Percentiles rank a stretch among this genome's conserved stretches.
Evolutionary conservation across 2,329 filamentous ascomycete species (phyloP).

Genomic region (Sclerotinia subarctica): DNA sequence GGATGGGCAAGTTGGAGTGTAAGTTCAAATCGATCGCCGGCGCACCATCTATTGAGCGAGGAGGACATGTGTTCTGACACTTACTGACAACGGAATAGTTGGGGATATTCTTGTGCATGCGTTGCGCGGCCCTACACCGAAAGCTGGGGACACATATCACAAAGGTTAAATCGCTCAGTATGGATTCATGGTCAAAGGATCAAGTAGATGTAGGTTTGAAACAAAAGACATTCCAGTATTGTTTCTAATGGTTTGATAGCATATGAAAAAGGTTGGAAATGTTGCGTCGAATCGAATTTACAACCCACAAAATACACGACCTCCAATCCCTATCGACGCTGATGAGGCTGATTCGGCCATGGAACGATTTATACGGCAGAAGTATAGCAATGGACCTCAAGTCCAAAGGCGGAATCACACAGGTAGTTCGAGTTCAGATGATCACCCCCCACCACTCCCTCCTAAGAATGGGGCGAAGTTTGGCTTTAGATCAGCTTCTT

Average conservation of each 20-base stretch:
- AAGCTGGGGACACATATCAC: constrained; percentile 97
- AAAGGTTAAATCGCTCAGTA: constrained; percentile 97
- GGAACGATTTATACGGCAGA: constrained; percentile 92
- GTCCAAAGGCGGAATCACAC: constrained; percentile 43
- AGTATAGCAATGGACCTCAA: constrained; percentile 69
- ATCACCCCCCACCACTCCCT: constrained; percentile 53
- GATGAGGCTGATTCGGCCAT: constrained; percentile 93
- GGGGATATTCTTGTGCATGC: constrained; percentile 96
- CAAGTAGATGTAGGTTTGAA: constrained; percentile 78
- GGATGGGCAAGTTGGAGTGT: constrained; percentile 41
- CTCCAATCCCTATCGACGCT: constrained; percentile 81
- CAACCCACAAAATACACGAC: constrained; percentile 79
- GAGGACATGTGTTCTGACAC: constrained; percentile 22
- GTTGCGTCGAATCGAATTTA: constrained; percentile 79
- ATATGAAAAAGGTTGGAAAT: constrained; percentile 93
- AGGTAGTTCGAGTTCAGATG: constrained; percentile 51
- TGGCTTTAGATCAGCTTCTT: constrained; percentile 59
- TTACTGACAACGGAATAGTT: constrained; percentile 53
- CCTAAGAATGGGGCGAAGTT: constrained; percentile 60
- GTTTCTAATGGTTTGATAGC: constrained; percentile 50
- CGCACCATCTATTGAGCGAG: not conserved
- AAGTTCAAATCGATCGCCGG: constrained; percentile 27
- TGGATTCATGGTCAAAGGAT: constrained; percentile 95
- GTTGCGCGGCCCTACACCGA: constrained; percentile 90
- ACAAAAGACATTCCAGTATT: not conserved